Conservation (phyloP, 805 yeast species). For the Wickerhamiella slavikovae region DNA sequence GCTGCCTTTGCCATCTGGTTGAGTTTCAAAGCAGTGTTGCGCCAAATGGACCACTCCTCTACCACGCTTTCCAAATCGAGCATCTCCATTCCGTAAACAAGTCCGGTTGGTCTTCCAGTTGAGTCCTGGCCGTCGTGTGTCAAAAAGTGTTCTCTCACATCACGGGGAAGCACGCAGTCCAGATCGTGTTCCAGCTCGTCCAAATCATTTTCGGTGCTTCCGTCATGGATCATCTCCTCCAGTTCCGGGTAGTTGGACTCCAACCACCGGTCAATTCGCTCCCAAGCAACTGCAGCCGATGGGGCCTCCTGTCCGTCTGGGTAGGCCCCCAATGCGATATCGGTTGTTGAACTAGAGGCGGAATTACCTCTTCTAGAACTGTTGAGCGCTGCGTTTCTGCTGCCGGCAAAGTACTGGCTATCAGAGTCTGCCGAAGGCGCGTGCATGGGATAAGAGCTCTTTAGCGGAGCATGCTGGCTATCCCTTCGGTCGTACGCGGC, state of each 20-base stretch:
- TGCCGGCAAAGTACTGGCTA: conserved; percentile 17
- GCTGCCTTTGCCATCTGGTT: conserved; percentile 7
- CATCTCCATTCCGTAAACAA: conserved; percentile 61
- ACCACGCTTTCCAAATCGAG: conserved; percentile 66
- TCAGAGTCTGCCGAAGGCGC: too few species aligned
- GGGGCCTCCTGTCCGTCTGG: conserved; percentile 39
- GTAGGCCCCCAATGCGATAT: conserved; percentile 20
- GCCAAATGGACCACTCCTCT: conserved; percentile 71
- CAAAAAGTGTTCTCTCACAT: conserved; percentile 59
- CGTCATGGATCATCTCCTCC: conserved; percentile 51
- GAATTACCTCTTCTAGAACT: conserved; percentile 9
- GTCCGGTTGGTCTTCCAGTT: conserved; percentile 53
- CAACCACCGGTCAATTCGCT: conserved; percentile 73
- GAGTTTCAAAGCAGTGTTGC: conserved; percentile 22
- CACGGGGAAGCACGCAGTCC: conserved; percentile 51
- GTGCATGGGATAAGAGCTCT: conserved; percentile 4
- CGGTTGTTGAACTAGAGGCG: conserved; percentile 16
- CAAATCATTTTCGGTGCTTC: conserved; percentile 65
- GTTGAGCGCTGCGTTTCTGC: conserved; percentile 17
- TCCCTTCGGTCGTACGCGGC: conserved; percentile 16
- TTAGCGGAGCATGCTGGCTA: conserved; percentile 10
- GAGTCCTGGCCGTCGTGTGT: conserved; percentile 84
- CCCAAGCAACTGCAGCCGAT: conserved; percentile 70
- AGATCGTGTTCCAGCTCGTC: conserved; percentile 69
- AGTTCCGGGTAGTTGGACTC: conserved; percentile 62